These are phyloP conservation scores for Pisolithus orientalis DNA, from an alignment of 768 basidiomycete species.

Conservation along the genomic window DNA sequence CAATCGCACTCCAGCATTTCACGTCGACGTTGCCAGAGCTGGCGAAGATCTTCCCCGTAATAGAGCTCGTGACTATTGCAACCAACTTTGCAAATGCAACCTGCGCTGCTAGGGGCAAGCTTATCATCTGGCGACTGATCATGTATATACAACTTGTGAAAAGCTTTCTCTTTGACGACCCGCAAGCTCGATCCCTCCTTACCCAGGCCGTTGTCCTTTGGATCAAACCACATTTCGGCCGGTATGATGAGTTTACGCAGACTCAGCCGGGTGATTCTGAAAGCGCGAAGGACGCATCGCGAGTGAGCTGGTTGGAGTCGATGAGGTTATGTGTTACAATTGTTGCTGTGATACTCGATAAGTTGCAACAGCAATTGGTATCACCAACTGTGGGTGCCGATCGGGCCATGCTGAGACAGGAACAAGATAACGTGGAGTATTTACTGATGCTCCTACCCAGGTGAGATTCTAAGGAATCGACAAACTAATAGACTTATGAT, in stretches of 20 bases:
- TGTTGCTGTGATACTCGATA: conserved; percentile 84
- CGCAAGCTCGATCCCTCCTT: conserved; percentile 69
- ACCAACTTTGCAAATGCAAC: conserved; percentile 86
- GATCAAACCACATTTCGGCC: conserved; percentile 94
- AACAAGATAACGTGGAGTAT: conserved; percentile 90
- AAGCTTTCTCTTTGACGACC: conserved; percentile 79
- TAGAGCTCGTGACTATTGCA: conserved; percentile 82
- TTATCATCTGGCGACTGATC: conserved; percentile 89
- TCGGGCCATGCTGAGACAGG: conserved; percentile 57
- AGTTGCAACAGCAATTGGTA: conserved; percentile 74
- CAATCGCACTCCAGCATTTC: conserved; percentile 89
- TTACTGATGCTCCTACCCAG: conserved; percentile 78
- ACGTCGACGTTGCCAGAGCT: conserved; percentile 88
- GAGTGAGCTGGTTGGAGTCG: conserved; percentile 84
- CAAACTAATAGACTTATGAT: conserved; percentile 3
- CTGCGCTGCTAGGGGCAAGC: conserved; percentile 72
- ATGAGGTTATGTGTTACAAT: conserved; percentile 88
- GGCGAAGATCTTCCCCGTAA: conserved; percentile 67
- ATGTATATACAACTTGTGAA: conserved; percentile 91
- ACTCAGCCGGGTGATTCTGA: conserved; percentile 63
- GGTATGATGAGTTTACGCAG: conserved; percentile 76
- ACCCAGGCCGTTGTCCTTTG: conserved; percentile 87
- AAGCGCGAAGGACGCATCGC: conserved; percentile 58
- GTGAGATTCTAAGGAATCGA: conserved; percentile 34
- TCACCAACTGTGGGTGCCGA: conserved; percentile 58